Evolutionary conservation across 176 grass and related monocot genomes (phyloP).

Genomic region (Thalia dealbata): DNA sequence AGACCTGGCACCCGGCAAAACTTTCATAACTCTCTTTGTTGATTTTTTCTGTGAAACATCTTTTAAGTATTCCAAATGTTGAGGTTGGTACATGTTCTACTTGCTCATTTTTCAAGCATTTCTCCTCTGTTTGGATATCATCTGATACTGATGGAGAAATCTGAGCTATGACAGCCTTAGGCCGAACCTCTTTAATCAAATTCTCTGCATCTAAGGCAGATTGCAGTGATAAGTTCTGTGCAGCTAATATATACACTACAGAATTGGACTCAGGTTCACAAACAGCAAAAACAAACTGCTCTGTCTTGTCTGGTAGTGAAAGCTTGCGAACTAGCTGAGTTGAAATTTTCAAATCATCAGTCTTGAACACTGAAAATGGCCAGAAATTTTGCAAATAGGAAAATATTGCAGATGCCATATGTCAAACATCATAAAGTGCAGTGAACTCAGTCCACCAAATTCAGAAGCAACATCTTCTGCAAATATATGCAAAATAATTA

Average conservation of each 20-base stretch:
- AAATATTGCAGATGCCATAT: constrained; percentile 56
- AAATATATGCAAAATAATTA: constrained; percentile 1
- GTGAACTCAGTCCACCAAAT: neutral
- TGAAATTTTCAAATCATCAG: constrained; percentile 61
- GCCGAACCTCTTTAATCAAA: constrained; percentile 67
- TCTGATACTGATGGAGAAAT: constrained; percentile 42
- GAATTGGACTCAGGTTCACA: constrained; percentile 42
- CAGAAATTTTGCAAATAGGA: constrained; percentile 46
- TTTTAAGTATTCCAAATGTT: constrained; percentile 56
- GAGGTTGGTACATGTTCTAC: constrained; percentile 54
- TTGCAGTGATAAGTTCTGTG: constrained; percentile 66
- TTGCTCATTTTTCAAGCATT: constrained; percentile 31
- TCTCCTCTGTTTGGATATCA: constrained; percentile 63
- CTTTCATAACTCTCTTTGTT: constrained; percentile 73
- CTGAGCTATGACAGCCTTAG: constrained; percentile 63
- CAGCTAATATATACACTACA: constrained; percentile 76
- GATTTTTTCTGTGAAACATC: constrained; percentile 68
- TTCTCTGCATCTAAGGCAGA: constrained; percentile 62
- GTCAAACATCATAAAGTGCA: constrained; percentile 17
- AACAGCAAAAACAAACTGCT: constrained; percentile 83
- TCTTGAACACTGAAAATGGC: constrained; percentile 61
- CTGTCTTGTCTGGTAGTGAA: constrained; percentile 68
- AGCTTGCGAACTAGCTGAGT: constrained; percentile 41
- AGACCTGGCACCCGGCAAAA: constrained; percentile 58
- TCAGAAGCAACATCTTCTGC: neutral